Base-by-base conservation (phyloP, 495 filamentous ascomycete genomes). In the Letharia columbiana region DNA sequence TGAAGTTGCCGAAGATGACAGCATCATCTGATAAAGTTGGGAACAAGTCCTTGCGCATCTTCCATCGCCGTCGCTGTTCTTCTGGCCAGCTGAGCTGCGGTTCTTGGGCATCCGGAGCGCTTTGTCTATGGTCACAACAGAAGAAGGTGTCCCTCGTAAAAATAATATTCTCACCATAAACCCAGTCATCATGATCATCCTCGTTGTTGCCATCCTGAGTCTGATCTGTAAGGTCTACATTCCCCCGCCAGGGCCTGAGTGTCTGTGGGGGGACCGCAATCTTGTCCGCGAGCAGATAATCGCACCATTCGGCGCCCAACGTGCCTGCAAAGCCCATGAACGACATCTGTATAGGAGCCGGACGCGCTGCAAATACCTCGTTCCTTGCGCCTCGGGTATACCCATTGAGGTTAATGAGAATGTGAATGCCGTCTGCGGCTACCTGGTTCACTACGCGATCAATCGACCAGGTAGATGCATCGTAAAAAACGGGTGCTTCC, bases 291-390 rank as follows among this genome's bases (percentile, higher is more conserved):
- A 98, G 83, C 40, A 99, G 85, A 71, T 99, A 99, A 71, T 99
- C 94, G 73, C 94, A 99, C 94, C 94, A 99, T 72, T 98, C 94
- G 39, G 94, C 94, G 15, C 95, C 94, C 12, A 99, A 81, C 3
- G 94, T 96, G 10, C 94, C 94, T 1, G 94, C 94, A 75, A 99
- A 98, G 3, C 94, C 94, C 94, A 99, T 99, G 74, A 99, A 99
- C 0, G 94, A 96, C 94, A 99, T 99, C 70, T 98, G 94, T 60
- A 99, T 92, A 0, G 94, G 94, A 5, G 92, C 91, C 13, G 94
- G 92, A 37, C 94, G 86, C 17, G 95, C 94, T 44, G 94, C 94
- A 75, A 99, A 99, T 23, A 98, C 86, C 73, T 99, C 95, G 69
- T 99, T 99, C 49, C 91, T 86, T n/a, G 94, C 94, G 28, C 94